Evolutionary conservation across 2,329 filamentous ascomycete species (phyloP), one percentile per base, ranked within the genome.

Genomic region (Pseudovirgaria hyperparasitica): DNA sequence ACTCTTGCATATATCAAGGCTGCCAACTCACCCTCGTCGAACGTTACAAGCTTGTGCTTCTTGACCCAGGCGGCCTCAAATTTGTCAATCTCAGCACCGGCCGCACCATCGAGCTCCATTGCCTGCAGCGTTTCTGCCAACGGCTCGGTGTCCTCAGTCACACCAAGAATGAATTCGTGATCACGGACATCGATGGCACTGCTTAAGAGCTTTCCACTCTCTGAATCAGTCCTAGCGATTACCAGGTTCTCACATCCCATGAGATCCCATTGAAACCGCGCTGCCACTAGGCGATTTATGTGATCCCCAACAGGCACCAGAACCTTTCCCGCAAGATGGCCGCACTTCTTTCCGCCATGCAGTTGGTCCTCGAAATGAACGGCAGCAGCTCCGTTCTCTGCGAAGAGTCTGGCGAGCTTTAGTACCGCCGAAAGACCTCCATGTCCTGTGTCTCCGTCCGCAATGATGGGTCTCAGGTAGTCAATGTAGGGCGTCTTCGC

Each of bases 321-420:
- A 2, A 96, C 90, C 54, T 96, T 98, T 40, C 90, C 90, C 1
- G 90, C 90, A 34, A 96, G 63, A 58, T 98, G 90, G 10, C 90
- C 90, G 49, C 90, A 98, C 60, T 96, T 98, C 66, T 98, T 98
- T 34, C 90, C 90, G 22, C 90, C 90, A 50, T 96, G 90, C 24
- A 96, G 70, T 58, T 98, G 90, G 49, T 98, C 90, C 56, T 98
- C 90, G 36, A 98, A 93, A 55, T 98, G 90, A 2, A 98, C 90
- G 6, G 80, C 90, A 0, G 90, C 90, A 1, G 90, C 90, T 28
- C 90, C 90, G 42, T 92, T 92, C 59, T 98, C 90, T 11, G 90
- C 90, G 44, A 98, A 98, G 6, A 96, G 72, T 61, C 96, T 98
- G 21, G 90, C 86, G 12, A 98, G 70, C 63, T 98, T 98, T 38